Percentiles rank a stretch among this genome's conserved stretches.
phyloP scores from a whole-genome alignment of 73 alveolate genomes.

The Paramecium sonneborni region DNA sequence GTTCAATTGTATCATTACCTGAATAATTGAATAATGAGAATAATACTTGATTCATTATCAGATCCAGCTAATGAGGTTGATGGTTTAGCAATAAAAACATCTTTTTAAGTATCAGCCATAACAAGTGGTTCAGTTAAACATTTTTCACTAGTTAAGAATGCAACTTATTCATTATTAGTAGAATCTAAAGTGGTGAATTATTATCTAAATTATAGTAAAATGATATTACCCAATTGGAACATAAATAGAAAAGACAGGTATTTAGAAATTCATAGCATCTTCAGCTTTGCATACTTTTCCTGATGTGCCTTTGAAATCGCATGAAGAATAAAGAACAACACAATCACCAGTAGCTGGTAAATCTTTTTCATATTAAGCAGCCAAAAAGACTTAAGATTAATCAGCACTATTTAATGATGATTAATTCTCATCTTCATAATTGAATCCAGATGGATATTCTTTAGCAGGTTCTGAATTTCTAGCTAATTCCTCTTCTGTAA shows the following conservation, averaged over 20 bases:
- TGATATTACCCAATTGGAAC: constrained; percentile 2
- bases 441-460: not conserved
- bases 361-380: constrained; percentile 1
- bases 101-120: constrained; percentile 19
- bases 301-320: constrained; percentile 41
- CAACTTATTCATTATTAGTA: not conserved
- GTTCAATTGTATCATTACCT: not conserved
- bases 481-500: not conserved
- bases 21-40: not conserved
- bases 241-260: constrained; percentile 8
- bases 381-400: not conserved
- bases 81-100: not conserved
- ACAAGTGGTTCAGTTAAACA: constrained; percentile 23
- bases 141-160: constrained; percentile 23
- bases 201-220: not conserved
- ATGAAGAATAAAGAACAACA: not conserved
- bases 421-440: not conserved
- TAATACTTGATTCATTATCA: not conserved
- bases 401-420: constrained; percentile 10
- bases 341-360: constrained; percentile 52
- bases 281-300: constrained; percentile 26
- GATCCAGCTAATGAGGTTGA: not conserved
- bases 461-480: constrained; percentile 6
- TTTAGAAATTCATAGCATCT: not conserved
- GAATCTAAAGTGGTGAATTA: not conserved